Conservation (phyloP, 1,284 basidiomycete genomes). For the Mycosarcoma maydis region DNA sequence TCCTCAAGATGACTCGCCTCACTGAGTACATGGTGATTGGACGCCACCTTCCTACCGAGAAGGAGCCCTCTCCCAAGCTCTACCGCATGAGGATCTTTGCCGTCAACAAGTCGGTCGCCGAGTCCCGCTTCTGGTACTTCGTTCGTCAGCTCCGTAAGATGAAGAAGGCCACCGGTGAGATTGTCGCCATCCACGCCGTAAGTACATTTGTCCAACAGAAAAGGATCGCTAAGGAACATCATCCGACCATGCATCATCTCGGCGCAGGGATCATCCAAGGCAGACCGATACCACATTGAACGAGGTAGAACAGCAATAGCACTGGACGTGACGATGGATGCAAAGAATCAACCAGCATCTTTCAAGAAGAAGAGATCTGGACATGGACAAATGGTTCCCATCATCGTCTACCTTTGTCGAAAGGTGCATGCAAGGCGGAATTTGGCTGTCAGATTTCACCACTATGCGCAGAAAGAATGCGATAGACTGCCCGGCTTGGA, state of each 20-base stretch:
- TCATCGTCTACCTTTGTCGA: no score
- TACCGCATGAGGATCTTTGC: constrained; percentile 99
- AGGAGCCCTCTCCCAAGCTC: constrained; percentile 92
- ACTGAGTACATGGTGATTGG: constrained; percentile 96
- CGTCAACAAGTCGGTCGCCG: constrained; percentile 95
- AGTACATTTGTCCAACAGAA: constrained; percentile 65
- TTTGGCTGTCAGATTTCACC: no score
- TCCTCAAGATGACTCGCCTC: constrained; percentile 64
- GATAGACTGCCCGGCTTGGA: no score
- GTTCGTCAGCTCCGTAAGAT: constrained; percentile 87
- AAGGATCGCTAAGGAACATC: not conserved
- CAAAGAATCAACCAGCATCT: no score
- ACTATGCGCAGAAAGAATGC: no score
- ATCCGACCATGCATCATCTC: not conserved
- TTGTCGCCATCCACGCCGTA: constrained; percentile 96
- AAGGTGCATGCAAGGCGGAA: no score
- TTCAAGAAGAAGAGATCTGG: no score
- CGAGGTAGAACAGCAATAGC: no score
- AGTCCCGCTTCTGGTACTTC: constrained; percentile 99
- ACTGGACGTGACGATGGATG: no score
- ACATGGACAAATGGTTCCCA: no score
- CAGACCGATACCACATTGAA: no score
- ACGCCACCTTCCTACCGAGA: constrained; percentile 93
- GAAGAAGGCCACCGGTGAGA: constrained; percentile 99
- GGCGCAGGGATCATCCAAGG: no score